Evolutionary conservation across 2,329 filamentous ascomycete genomes (phyloP), one percentile per base, ranked within the genome.

Genomic region (Talaromyces rugulosus): DNA sequence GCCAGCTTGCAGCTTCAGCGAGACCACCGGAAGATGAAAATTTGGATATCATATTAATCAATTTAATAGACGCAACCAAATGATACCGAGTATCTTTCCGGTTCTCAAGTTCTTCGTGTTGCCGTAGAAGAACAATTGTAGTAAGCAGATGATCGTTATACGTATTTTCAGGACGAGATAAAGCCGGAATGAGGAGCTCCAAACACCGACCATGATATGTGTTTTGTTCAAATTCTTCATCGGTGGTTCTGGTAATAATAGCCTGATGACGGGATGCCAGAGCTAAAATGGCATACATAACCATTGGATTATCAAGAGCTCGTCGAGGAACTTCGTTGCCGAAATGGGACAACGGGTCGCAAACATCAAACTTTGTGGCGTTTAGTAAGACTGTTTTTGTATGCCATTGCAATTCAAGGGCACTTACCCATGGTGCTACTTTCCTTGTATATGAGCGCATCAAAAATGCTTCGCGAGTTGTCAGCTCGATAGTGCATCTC

Each of bases 1-100:
- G 68, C 75, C 75, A 77, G 23, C 72, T 74, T n/a, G 75, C 74
- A 8, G 74, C 74, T 60, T 77, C 75, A 0, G 72, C 71, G 3
- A 77, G 65, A 5, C 75, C 75, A n/a, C 75, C 75, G 0, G 73
- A 75, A 1, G 71, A 71, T 5, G 74, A 74, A 58, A 77, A 75
- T 2, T 68, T 71, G 1, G 74, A 73, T 9, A 77, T 70, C 1
- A 73, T 71, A 36, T 73, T 74, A n/a, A 77, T 65, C 4, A 78
- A 71, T 28, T 69, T 71, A 5, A 71, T 74, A 16, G 74, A 73
- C 2, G 74, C 75, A 16, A 71, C 70, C 1, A 77, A 62, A 61
- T 77, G 75, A 28, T 73, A 71, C 54, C 71, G 69, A 42, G 73
- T 69, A 53, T 78, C 75, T 57, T 74, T 66, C 69, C 70, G 58